Evolutionary conservation across 441 rosid species (phyloP).

Genomic region (Eruca vesicaria): DNA sequence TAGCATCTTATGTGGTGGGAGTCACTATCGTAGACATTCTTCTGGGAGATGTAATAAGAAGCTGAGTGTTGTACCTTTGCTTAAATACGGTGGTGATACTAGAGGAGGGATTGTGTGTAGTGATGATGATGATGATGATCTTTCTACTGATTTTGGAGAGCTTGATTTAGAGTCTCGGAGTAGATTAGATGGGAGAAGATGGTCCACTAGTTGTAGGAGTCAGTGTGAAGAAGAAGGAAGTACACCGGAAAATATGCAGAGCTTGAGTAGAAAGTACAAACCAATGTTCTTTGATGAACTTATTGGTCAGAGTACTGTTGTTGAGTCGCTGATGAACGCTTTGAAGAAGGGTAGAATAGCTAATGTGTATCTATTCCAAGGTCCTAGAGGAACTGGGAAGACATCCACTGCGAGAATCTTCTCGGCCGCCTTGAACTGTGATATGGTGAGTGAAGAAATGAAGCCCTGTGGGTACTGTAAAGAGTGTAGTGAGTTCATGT

Average conservation of each 20-base stretch:
- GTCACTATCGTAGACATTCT: constrained; percentile 56
- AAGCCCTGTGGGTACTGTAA: constrained; percentile 88
- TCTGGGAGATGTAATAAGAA: constrained; percentile 47
- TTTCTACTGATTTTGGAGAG: constrained; percentile 84
- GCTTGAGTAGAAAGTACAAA: constrained; percentile 85
- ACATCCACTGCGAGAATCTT: constrained; percentile 85
- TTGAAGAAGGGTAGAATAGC: constrained; percentile 69
- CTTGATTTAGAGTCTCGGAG: constrained; percentile 92
- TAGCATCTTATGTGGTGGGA: constrained; percentile 79
- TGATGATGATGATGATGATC: constrained; percentile 58
- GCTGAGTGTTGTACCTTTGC: constrained; percentile 82
- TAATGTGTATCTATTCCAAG: constrained; percentile 91
- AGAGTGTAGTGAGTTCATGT: constrained; percentile 65
- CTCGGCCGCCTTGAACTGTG: constrained; percentile 81
- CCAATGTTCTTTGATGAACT: constrained; percentile 83
- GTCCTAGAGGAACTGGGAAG: constrained; percentile 97
- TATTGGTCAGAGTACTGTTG: constrained; percentile 81
- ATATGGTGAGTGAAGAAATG: constrained; percentile 40
- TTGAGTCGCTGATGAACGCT: constrained; percentile 70
- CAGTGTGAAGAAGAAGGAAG: constrained; percentile 76
- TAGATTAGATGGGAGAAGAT: constrained; percentile 92
- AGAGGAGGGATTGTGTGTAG: constrained; percentile 67
- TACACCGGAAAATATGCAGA: constrained; percentile 55
- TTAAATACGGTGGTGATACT: constrained; percentile 50
- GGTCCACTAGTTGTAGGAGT: constrained; percentile 85